phyloP scores from a whole-genome alignment of 257 asterid genomes.

The Solanum peruvianum region DNA sequence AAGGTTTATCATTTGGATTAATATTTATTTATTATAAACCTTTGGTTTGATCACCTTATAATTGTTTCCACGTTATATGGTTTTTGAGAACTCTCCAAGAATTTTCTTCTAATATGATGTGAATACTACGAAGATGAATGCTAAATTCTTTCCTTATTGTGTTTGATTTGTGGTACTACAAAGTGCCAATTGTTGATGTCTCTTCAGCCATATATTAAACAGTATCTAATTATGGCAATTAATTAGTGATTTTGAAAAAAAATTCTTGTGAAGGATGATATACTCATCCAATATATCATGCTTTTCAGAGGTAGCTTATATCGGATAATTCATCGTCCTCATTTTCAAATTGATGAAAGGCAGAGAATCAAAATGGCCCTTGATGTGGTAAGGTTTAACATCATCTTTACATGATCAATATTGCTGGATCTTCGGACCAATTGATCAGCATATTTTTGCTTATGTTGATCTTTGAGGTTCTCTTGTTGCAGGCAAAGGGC shows the following conservation, averaged over 20 bases:
- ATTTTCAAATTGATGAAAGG: constrained; percentile 87
- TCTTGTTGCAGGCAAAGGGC: constrained; percentile 79
- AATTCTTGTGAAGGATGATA: background rate
- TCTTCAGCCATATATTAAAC: background rate
- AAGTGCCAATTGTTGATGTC: background rate
- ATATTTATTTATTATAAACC: background rate
- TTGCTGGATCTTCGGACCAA: background rate
- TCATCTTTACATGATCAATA: background rate
- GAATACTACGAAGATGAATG: background rate
- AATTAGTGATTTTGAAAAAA: background rate
- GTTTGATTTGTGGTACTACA: background rate
- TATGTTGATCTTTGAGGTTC: constrained; percentile 7
- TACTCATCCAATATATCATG: background rate
- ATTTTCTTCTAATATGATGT: background rate
- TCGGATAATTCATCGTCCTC: constrained; percentile 95
- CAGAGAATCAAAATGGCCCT: constrained; percentile 95
- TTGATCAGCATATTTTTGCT: background rate
- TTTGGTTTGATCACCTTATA: background rate
- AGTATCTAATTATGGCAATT: background rate
- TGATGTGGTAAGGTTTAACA: constrained; percentile 73
- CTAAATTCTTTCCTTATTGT: background rate
- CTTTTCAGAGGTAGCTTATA: constrained; percentile 91
- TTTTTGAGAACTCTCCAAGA: background rate
- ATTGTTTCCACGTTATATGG: background rate
- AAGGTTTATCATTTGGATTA: background rate